phyloP scores from a whole-genome alignment of 148 eudicot genomes.

The Limonium bicolor region DNA sequence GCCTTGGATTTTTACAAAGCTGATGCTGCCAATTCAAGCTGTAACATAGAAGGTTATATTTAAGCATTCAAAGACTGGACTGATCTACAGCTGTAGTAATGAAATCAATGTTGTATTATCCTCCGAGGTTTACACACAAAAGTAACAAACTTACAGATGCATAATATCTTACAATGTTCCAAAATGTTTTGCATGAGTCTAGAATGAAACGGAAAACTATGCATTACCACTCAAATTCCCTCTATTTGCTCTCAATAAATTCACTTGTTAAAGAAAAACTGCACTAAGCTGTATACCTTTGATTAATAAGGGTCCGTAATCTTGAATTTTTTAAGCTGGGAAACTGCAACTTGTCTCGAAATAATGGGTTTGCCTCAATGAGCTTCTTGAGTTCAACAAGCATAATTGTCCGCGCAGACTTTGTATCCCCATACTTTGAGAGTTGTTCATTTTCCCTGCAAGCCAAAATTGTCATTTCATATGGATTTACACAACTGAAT shows the following conservation, averaged over 20 bases:
- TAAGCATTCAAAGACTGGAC: not conserved
- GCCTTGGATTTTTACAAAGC: slow-evolving; percentile 60
- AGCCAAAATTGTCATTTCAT: not conserved
- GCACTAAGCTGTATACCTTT: slow-evolving; percentile 28
- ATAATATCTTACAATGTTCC: not conserved
- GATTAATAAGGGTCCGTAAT: slow-evolving; percentile 59
- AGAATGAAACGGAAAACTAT: not conserved
- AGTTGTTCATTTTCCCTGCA: slow-evolving; percentile 63
- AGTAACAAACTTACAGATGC: not conserved
- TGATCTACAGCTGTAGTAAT: too few relatives aligned
- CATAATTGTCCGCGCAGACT: slow-evolving; percentile 60
- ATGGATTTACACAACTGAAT: not conserved
- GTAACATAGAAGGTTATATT: slow-evolving; percentile 6
- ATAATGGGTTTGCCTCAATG: slow-evolving; percentile 72
- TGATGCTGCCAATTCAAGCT: slow-evolving; percentile 95
- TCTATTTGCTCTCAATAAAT: not conserved
- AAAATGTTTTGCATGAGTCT: not conserved
- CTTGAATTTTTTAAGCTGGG: slow-evolving; percentile 62
- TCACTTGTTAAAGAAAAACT: not conserved
- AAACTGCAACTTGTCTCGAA: slow-evolving; percentile 58
- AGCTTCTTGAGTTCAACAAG: slow-evolving; percentile 58
- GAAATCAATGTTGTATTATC: not conserved
- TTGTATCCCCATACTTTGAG: slow-evolving; percentile 59
- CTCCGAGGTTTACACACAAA: not conserved
- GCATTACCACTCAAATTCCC: not conserved